Percentiles rank a stretch among this genome's conserved stretches.
These are phyloP conservation scores for Tritrichomonas foetus DNA, from an alignment of 208 protist species.

Conservation along the genomic window DNA sequence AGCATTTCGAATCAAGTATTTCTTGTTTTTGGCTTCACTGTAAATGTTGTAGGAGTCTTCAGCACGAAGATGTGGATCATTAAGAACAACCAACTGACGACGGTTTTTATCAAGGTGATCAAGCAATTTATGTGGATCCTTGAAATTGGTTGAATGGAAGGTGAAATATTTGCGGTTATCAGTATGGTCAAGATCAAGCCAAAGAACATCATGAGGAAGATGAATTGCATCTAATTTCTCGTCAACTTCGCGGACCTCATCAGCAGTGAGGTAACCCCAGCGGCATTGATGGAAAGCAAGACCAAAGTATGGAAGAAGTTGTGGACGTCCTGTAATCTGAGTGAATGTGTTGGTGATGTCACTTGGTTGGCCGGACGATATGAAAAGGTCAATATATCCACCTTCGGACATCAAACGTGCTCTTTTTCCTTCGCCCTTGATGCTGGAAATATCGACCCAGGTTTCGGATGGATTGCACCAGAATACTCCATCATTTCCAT, in stretches of 20 bases:
- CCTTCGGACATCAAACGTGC: slow-evolving; percentile 81
- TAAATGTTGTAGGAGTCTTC: neutral
- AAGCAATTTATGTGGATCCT: neutral
- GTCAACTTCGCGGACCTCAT: slow-evolving; percentile 66
- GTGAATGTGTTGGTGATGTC: slow-evolving; percentile 80
- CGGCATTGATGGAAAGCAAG: slow-evolving; percentile 95
- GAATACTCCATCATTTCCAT: neutral
- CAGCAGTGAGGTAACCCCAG: slow-evolving; percentile 85
- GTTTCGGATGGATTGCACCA: slow-evolving; percentile 22
- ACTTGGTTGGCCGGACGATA: slow-evolving; percentile 75
- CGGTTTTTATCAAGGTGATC: neutral
- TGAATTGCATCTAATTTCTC: slow-evolving; percentile 32
- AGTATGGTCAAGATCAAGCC: slow-evolving; percentile 99
- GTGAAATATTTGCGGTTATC: slow-evolving; percentile 79
- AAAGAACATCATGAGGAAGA: slow-evolving; percentile 79
- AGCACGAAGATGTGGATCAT: neutral
- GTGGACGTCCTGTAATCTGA: slow-evolving; percentile 73
- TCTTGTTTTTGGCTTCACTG: neutral
- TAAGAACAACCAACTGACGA: neutral
- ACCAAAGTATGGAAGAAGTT: slow-evolving; percentile 84
- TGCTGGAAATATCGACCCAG: neutral
- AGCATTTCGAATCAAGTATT: neutral
- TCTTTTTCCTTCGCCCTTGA: neutral
- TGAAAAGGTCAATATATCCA: slow-evolving; percentile 85
- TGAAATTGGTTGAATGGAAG: neutral